Evolutionary conservation across 345 rosid species (phyloP), one percentile per base, ranked within the genome.

Genomic region (Pistacia vera): DNA sequence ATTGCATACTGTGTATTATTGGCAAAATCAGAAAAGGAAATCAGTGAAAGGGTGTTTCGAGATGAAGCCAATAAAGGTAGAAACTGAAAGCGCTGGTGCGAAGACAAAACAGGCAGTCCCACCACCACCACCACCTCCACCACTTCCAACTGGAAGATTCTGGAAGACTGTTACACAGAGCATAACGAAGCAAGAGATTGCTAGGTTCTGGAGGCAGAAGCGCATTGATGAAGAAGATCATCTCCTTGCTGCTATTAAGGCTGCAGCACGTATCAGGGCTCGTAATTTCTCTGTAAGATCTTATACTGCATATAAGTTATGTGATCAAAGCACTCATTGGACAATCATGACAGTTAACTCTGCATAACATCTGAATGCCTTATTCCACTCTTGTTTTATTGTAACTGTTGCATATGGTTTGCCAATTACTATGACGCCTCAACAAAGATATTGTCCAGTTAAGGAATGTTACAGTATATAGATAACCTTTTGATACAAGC

Each of bases 191-290:
- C 88, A 67, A 75, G 93, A 92, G 86, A 92, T 94, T 62, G 95
- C 91, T 22, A 88, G 82, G 83, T 94, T 86, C 76, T 94, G 97
- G 97, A 90, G 91, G 82, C 83, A 79, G 83, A 94, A 88, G 80
- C 88, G 83, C 60, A 73, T 87, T 55, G 86, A 79, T 61, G 92
- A 92, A 86, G 97, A 94, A 79, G 97, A 91, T 55, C 98, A 92
- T 78, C 92, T 94, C 80, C 86, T 89, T 35, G 96, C 95, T 68
- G 97, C 98, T 67, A 91, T 92, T 80, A 94, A 94, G 74, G 97
- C 97, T 12, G 93, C 97, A 0, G 97, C 97, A 38, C 90, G 91
- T 73, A 78, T 91, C 71, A 82, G 95, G 71, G 97, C 91, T n/a
- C 85, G 87, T n/a, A 91, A 85, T 73, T 83, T 94, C 71, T 81